Conservation (phyloP, 2,329 filamentous ascomycete genomes). For the Colletotrichum karsti region DNA sequence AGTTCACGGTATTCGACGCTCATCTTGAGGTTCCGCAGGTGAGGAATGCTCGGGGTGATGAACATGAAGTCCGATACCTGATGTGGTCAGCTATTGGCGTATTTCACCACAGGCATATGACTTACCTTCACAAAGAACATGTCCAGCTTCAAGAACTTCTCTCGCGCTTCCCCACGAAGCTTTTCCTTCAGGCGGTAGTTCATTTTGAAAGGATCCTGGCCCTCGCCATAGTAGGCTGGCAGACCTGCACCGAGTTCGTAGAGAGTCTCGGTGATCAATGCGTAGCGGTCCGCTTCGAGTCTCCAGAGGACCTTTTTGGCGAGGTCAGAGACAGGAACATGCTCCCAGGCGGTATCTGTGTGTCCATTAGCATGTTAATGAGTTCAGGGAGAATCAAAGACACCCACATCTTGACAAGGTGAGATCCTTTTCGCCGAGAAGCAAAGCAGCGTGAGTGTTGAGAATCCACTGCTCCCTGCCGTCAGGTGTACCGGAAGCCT, state of each 20-base stretch:
- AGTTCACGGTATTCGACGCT: constrained; percentile 68
- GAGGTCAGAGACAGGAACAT: constrained; percentile 58
- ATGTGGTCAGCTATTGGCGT: constrained; percentile 26
- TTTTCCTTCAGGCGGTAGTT: constrained; percentile 51
- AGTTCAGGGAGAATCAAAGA: too few relatives aligned
- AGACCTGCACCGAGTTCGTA: constrained; percentile 63
- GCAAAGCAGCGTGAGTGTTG: constrained; percentile 69
- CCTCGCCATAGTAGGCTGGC: constrained; percentile 57
- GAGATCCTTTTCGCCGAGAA: constrained; percentile 72
- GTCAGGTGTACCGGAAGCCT: constrained; percentile 58
- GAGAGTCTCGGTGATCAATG: constrained; percentile 58
- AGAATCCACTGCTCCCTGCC: constrained; percentile 74
- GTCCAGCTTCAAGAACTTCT: constrained; percentile 64
- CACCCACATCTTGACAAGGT: constrained; percentile 67
- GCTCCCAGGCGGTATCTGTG: constrained; percentile 67
- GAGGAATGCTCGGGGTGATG: constrained; percentile 64
- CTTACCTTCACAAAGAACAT: constrained; percentile 74
- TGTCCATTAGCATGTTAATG: not conserved
- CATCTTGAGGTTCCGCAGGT: constrained; percentile 64
- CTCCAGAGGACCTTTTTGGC: constrained; percentile 70
- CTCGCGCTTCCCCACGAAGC: constrained; percentile 58
- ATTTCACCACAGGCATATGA: not conserved
- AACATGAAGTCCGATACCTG: constrained; percentile 71
- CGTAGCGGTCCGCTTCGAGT: constrained; percentile 64
- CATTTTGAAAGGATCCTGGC: constrained; percentile 53